Conservation (phyloP, 305 asterid genomes). For the Withania somnifera region DNA sequence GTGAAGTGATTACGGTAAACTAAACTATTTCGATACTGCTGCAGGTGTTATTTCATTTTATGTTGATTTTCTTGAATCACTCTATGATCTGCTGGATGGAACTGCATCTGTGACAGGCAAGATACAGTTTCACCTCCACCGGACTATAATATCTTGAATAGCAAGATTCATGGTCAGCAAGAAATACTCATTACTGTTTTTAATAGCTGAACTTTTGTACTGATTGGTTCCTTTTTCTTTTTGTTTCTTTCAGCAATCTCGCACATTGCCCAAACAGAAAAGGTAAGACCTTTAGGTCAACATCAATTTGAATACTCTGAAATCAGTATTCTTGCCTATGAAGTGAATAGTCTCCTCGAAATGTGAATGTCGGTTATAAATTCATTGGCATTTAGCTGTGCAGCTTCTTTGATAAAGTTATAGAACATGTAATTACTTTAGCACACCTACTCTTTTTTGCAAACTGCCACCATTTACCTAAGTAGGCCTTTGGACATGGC, state of each 20-base stretch:
- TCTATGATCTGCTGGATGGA: conserved; percentile 59
- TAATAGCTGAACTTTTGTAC: neutral
- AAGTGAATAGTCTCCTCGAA: neutral
- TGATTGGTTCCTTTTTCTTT: conserved; percentile 12
- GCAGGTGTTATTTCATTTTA: conserved; percentile 81
- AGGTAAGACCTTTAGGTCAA: conserved; percentile 34
- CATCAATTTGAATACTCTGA: neutral
- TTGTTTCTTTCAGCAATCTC: conserved; percentile 45
- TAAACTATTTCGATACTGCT: conserved; percentile 11
- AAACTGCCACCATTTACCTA: neutral
- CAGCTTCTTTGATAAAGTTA: neutral
- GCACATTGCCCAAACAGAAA: conserved; percentile 56
- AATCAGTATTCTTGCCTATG: neutral
- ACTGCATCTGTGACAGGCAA: conserved; percentile 74
- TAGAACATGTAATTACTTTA: neutral
- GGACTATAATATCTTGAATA: neutral
- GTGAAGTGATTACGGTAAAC: neutral
- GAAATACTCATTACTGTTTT: neutral
- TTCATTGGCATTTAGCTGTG: neutral
- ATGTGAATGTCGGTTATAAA: neutral
- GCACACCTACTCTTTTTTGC: neutral
- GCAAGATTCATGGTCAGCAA: neutral
- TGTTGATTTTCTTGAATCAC: conserved; percentile 56
- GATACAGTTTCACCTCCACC: conserved; percentile 3
- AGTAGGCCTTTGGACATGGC: too few relatives aligned